These are phyloP conservation scores for Solanum virginianum DNA, from an alignment of 257 asterid genomes.

Conservation along the genomic window DNA sequence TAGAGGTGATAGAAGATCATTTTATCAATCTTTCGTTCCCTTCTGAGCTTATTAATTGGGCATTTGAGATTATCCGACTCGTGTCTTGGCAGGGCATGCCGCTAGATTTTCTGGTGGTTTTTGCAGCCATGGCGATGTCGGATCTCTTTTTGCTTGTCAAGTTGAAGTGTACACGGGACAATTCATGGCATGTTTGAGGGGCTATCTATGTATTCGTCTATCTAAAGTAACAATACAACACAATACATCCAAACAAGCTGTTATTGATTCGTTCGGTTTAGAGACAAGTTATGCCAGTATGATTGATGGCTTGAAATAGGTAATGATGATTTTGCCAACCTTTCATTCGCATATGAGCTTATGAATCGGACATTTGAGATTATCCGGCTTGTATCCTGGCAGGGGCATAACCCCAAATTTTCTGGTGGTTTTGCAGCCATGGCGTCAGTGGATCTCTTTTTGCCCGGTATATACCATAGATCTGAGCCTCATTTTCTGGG, in stretches of 20 bases:
- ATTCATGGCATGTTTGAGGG: background rate
- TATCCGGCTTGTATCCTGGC: background rate
- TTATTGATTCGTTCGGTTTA: background rate
- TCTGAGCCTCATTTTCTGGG: background rate
- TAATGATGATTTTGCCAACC: background rate
- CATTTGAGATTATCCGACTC: background rate
- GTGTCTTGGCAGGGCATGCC: background rate
- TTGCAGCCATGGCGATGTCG: background rate
- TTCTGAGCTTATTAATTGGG: background rate
- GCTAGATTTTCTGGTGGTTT: background rate
- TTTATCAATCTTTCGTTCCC: background rate
- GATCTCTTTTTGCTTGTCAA: background rate
- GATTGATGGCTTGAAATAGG: background rate
- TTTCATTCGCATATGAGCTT: background rate
- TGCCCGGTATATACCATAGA: background rate
- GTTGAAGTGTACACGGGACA: background rate
- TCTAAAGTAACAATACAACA: background rate
- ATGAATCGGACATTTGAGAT: background rate
- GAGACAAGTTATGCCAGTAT: background rate
- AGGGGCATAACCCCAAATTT: background rate
- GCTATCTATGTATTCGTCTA: background rate
- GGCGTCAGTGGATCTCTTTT: background rate
- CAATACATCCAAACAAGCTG: background rate
- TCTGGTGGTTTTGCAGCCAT: background rate
- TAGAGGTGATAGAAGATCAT: background rate